Percentiles rank a stretch among this genome's conserved stretches.
These are phyloP conservation scores for Ophiobolus disseminans DNA, from an alignment of 2,329 filamentous ascomycete species.

Conservation along the genomic window DNA sequence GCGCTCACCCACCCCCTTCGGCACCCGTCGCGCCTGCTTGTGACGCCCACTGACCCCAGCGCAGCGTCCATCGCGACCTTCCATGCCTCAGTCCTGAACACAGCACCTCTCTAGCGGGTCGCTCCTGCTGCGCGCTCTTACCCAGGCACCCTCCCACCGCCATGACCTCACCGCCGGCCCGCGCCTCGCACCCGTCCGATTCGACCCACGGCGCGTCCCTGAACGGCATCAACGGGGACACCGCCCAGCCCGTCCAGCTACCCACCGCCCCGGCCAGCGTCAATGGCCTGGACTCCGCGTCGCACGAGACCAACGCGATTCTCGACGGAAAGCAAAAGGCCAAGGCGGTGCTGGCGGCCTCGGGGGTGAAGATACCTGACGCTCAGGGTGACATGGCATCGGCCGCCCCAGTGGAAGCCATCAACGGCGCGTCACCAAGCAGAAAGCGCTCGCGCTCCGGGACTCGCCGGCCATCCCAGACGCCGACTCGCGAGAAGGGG, in stretches of 20 bases:
- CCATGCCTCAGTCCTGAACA: conserved; percentile 40
- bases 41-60: conserved; percentile 32
- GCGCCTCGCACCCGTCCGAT: conserved; percentile 32
- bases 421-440: conserved; percentile 59
- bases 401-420: conserved; percentile 43
- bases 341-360: conserved; percentile 64
- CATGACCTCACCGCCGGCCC: conserved; percentile 47
- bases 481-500: conserved; percentile 44
- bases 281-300: conserved; percentile 36
- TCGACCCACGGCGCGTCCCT: conserved; percentile 39
- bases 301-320: conserved; percentile 55
- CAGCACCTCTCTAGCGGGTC: conserved; percentile 37
- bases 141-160: conserved; percentile 27
- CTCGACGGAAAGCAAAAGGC: conserved; percentile 67
- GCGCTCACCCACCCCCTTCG: conserved; percentile 32
- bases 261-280: conserved; percentile 33
- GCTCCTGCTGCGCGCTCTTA: conserved; percentile 41
- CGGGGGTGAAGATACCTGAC: conserved; percentile 50
- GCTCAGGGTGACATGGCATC: conserved; percentile 38
- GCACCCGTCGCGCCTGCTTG: conserved; percentile 31
- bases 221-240: conserved; percentile 41
- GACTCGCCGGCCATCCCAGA: conserved; percentile 57
- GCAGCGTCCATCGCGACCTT: conserved; percentile 25
- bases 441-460: conserved; percentile 68
- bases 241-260: conserved; percentile 45